Evolutionary conservation across 2,329 filamentous ascomycete species (phyloP), one percentile per base, ranked within the genome.

Genomic region (Septoria linicola): DNA sequence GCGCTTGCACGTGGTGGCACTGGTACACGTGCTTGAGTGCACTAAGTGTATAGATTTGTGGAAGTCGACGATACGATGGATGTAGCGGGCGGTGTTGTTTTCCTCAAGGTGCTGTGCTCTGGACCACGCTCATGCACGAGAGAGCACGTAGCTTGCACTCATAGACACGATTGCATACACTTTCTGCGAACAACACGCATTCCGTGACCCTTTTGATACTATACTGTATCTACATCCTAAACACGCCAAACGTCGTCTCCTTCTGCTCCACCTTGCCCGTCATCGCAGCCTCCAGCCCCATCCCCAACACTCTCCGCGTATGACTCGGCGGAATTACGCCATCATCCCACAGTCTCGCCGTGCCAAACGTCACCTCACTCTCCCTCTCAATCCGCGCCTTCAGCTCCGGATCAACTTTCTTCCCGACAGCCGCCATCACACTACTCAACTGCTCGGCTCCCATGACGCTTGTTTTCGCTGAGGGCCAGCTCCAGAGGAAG

Each of bases 401-500:
- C 55, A 97, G 75, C 56, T 84, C 85, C 0, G 88, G 87, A 67
- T 96, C 91, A 1, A 83, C 84, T 53, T 82, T 82, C 72, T 88
- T 87, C 7, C 92, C 91, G 0, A 99, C 92, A 1, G 91, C 88
- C 72, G 90, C 88, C 93, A 99, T 97, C 55, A 99, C 93, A 3
- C 86, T 82, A 6, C 86, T 85, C 30, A 99, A 77, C 75, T 97
- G 92, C 72, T 96, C 92, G 34, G 87, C 81, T 16, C 93, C 93
- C 93, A 99, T 99, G 62, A 99, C 91, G 25, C 88, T 89, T 44
- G 96, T 89, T 66, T 88, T 87, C n/a, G 93, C 90, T 63, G 95
- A 96, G 34, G 93, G 93, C 93, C 93, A 99, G 79, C 92, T 95
- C 84, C 89, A 96, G 54, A 97, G 72, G 70, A 97, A 89, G 10